A percentile compares a stretch with the other conserved stretches of the same genome.
phyloP scores from a whole-genome alignment of 2,329 filamentous ascomycete species.

The Fonsecaea nubica region DNA sequence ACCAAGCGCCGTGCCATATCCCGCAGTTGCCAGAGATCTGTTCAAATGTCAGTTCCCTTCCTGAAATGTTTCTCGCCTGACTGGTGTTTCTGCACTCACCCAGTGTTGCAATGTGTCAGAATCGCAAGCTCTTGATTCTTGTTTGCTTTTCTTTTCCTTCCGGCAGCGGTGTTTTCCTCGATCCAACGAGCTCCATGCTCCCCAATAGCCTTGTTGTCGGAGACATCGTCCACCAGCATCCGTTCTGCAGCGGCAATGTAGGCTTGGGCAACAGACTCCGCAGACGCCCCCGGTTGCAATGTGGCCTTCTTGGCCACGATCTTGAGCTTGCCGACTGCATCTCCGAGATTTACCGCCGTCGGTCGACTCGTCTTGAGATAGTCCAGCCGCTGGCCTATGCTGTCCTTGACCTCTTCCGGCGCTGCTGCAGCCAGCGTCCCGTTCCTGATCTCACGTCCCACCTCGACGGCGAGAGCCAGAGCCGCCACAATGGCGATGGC shows the following conservation, averaged over 20 bases:
- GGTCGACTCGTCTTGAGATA: conserved; percentile 89
- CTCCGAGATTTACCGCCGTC: conserved; percentile 92
- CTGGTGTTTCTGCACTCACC: conserved; percentile 57
- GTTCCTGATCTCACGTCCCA: conserved; percentile 57
- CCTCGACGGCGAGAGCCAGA: conserved; percentile 83
- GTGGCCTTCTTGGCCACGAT: conserved; percentile 60
- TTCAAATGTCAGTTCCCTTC: conserved; percentile 25
- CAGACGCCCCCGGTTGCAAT: conserved; percentile 44
- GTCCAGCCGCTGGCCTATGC: conserved; percentile 77
- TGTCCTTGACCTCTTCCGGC: conserved; percentile 63
- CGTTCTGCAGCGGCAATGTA: conserved; percentile 83
- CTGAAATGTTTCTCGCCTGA: conserved; percentile 5
- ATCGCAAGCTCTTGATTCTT: conserved; percentile 69
- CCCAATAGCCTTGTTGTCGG: conserved; percentile 87
- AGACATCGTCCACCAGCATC: conserved; percentile 84
- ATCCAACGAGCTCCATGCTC: conserved; percentile 85
- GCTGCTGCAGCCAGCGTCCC: conserved; percentile 52
- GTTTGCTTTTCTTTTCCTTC: conserved; percentile 49
- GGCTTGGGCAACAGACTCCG: conserved; percentile 64
- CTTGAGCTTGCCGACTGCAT: conserved; percentile 84
- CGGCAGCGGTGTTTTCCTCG: conserved; percentile 60
- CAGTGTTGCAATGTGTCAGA: conserved; percentile 97
- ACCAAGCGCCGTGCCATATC: conserved; percentile 94
- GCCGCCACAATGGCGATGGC: conserved; percentile 98
- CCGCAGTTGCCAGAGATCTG: conserved; percentile 89